A percentile compares a stretch with the other conserved stretches of the same genome.
These are phyloP conservation scores for Funneliformis mosseae DNA, from an alignment of 192 early-diverging fungal species.

Conservation along the genomic window DNA sequence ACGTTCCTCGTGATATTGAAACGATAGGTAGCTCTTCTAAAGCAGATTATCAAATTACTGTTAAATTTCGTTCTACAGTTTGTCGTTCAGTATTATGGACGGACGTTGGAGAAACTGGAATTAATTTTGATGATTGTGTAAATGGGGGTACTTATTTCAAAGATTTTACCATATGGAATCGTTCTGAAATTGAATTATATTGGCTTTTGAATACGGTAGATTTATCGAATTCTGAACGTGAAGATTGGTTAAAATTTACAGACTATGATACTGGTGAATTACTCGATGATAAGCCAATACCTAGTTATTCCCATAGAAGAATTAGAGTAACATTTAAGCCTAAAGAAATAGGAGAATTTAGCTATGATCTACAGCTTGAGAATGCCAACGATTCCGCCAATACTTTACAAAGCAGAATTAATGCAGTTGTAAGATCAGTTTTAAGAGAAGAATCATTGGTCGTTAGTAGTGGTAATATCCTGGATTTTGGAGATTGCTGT, in stretches of 20 bases:
- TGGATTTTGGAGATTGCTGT: slow-evolving; percentile 95
- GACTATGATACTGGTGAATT: slow-evolving; percentile 70
- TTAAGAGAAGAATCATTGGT: slow-evolving; percentile 72
- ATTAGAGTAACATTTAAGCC: slow-evolving; percentile 87
- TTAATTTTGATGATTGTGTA: slow-evolving; percentile 94
- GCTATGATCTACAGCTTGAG: slow-evolving; percentile 86
- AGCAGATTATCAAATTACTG: slow-evolving; percentile 61
- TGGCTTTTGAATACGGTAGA: slow-evolving; percentile 82
- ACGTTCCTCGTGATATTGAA: slow-evolving; percentile 10
- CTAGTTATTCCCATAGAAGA: slow-evolving; percentile 66
- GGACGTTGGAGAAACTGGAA: slow-evolving; percentile 89
- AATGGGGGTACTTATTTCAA: slow-evolving; percentile 87
- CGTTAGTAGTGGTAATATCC: slow-evolving; percentile 67
- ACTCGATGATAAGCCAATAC: slow-evolving; percentile 60
- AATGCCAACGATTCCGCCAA: slow-evolving; percentile 89
- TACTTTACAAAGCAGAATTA: slow-evolving; percentile 75
- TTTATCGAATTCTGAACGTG: slow-evolving; percentile 55
- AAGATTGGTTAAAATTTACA: slow-evolving; percentile 69
- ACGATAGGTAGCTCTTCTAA: slow-evolving; percentile 27
- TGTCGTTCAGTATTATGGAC: slow-evolving; percentile 91
- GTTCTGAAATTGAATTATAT: slow-evolving; percentile 88
- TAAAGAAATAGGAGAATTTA: slow-evolving; percentile 86
- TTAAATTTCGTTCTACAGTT: slow-evolving; percentile 81
- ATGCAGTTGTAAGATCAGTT: slow-evolving; percentile 77
- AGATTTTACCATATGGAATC: slow-evolving; percentile 87